Evolutionary conservation across 106 monocot genomes (phyloP).

Genomic region (Gastrodia elata): DNA sequence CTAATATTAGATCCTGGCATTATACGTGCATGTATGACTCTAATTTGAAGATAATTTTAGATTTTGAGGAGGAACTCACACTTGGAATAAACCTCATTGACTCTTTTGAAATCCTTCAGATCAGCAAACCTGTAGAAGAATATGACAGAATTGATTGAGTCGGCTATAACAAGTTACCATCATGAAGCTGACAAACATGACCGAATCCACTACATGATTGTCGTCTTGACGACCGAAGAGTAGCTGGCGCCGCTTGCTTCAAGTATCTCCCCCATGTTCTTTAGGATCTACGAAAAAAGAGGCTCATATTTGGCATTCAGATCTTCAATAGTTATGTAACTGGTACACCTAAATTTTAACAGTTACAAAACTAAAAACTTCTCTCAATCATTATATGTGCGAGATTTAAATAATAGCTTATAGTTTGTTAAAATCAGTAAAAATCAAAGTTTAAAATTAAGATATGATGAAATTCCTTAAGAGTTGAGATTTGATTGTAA

Average conservation of each 20-base stretch:
- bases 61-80: constrained; percentile 44
- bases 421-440: too few relatives aligned
- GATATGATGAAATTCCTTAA: too few relatives aligned
- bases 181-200: not conserved
- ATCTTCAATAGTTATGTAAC: too few relatives aligned
- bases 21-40: too few relatives aligned
- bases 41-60: too few relatives aligned
- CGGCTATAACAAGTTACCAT: not conserved
- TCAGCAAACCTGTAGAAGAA: constrained; percentile 53
- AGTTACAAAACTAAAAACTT: too few relatives aligned
- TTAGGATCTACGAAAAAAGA: constrained; percentile 46
- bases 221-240: constrained; percentile 91
- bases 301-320: too few relatives aligned
- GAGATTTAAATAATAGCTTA: too few relatives aligned
- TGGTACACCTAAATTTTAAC: not conserved
- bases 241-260: constrained; percentile 76
- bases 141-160: not conserved
- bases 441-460: too few relatives aligned
- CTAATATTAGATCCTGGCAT: too few relatives aligned
- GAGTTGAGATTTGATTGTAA: too few relatives aligned
- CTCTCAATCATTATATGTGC: too few relatives aligned
- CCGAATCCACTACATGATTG: constrained; percentile 54
- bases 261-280: constrained; percentile 95
- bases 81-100: constrained; percentile 70
- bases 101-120: constrained; percentile 64